A percentile compares a stretch with the other conserved stretches of the same genome.
These are phyloP conservation scores for Trichophyton rubrum DNA, from an alignment of 2,329 filamentous ascomycete genomes.

Conservation along the genomic window DNA sequence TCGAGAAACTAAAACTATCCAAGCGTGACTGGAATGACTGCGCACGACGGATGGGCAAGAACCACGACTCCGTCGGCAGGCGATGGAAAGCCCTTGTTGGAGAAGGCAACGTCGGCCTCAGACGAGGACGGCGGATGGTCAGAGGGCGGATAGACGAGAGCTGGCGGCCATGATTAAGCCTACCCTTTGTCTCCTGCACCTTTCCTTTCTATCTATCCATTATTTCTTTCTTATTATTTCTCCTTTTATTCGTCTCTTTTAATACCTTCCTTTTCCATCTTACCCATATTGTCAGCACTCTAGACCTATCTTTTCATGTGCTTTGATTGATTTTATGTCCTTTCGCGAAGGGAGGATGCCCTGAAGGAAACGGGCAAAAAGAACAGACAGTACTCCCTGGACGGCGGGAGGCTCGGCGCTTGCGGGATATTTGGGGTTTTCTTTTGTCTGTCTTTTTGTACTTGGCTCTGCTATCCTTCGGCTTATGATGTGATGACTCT, in stretches of 20 bases:
- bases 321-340: background rate
- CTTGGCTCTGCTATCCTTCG: background rate
- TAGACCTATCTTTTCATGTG: background rate
- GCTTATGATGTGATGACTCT: background rate
- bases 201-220: background rate
- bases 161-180: slow-evolving; percentile 14
- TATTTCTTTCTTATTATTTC: background rate
- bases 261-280: slow-evolving; percentile 9
- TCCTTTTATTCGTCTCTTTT: slow-evolving; percentile 3
- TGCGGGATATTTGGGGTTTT: background rate
- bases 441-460: background rate
- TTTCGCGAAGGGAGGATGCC: background rate
- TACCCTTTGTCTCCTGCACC: background rate
- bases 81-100: slow-evolving; percentile 33
- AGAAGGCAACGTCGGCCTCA: slow-evolving; percentile 33
- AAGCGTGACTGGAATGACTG: slow-evolving; percentile 36
- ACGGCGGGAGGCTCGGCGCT: background rate
- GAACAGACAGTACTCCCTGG: background rate
- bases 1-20: slow-evolving; percentile 34
- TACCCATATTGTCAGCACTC: slow-evolving; percentile 1
- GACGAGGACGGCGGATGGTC: slow-evolving; percentile 21
- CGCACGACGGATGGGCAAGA: slow-evolving; percentile 31
- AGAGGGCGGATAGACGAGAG: slow-evolving; percentile 19
- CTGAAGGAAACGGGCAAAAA: background rate
- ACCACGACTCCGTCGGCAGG: slow-evolving; percentile 29